phyloP scores from a whole-genome alignment of 2,329 filamentous ascomycete genomes.

The Calonectria hongkongensis region DNA sequence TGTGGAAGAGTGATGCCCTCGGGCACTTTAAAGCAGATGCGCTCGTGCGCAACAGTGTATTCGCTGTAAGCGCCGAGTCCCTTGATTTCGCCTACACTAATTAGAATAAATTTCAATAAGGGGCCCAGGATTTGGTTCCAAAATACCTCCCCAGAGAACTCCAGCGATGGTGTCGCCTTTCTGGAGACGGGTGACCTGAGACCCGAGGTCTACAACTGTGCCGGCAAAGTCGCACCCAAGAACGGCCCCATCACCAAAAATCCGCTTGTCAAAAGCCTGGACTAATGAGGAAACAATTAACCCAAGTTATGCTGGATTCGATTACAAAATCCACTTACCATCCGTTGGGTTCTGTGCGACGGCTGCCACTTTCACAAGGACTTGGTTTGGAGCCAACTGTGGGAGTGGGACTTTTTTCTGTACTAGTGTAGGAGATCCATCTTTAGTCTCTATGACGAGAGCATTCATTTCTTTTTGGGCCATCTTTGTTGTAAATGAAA shows the following conservation, averaged over 20 bases:
- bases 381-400: slow-evolving; percentile 45
- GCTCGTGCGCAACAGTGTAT: slow-evolving; percentile 63
- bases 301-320: not conserved
- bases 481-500: slow-evolving; percentile 32
- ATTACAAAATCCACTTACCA: slow-evolving; percentile 24
- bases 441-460: slow-evolving; percentile 46
- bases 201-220: slow-evolving; percentile 58
- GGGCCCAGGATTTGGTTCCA: not conserved
- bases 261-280: slow-evolving; percentile 58
- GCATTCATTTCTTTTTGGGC: slow-evolving; percentile 42
- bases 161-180: slow-evolving; percentile 51
- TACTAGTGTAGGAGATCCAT: slow-evolving; percentile 41
- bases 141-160: slow-evolving; percentile 56
- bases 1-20: slow-evolving; percentile 53
- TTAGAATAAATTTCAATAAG: slow-evolving; percentile 1
- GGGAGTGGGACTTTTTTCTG: slow-evolving; percentile 43
- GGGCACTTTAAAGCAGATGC: slow-evolving; percentile 63
- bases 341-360: slow-evolving; percentile 56
- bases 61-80: slow-evolving; percentile 62
- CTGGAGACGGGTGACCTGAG: slow-evolving; percentile 44
- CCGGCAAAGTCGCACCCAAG: slow-evolving; percentile 63
- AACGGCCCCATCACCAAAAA: slow-evolving; percentile 61
- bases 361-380: slow-evolving; percentile 50
- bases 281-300: slow-evolving; percentile 48
- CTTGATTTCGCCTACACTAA: slow-evolving; percentile 47